Conservation (phyloP, 352 stramenopile genomes). For the Pythium plurisporium region DNA sequence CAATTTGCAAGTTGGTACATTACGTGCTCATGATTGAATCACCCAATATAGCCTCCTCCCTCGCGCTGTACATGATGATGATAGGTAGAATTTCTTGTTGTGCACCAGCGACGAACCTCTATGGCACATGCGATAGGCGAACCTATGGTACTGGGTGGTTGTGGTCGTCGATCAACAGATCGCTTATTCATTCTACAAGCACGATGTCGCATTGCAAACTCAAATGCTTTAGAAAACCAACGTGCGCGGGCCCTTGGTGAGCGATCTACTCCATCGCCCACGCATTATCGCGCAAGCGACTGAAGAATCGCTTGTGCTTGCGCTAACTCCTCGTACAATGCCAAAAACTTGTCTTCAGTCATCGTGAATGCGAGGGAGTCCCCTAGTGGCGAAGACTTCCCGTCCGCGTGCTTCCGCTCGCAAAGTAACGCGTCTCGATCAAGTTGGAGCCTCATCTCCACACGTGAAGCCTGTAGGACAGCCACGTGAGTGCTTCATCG, state of each 20-base stretch:
- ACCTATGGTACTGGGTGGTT: too few relatives aligned
- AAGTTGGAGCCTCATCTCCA: slow-evolving; percentile 17
- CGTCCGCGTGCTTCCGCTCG: neutral
- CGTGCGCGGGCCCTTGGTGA: too few relatives aligned
- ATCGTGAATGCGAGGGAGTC: slow-evolving; percentile 6
- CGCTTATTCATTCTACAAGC: neutral
- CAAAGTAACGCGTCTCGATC: neutral
- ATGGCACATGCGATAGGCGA: too few relatives aligned
- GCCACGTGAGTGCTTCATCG: too few relatives aligned
- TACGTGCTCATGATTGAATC: too few relatives aligned
- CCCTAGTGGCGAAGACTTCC: neutral
- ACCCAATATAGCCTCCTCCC: too few relatives aligned
- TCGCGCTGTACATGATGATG: too few relatives aligned
- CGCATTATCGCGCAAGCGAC: slow-evolving; percentile 7
- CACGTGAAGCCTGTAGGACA: neutral
- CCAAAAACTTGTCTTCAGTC: slow-evolving; percentile 19
- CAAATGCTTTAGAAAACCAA: slow-evolving; percentile 6
- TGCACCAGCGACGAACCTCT: neutral
- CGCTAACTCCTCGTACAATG: slow-evolving; percentile 19
- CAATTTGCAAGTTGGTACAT: too few relatives aligned
- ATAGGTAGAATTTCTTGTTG: too few relatives aligned
- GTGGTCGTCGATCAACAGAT: slow-evolving; percentile 14
- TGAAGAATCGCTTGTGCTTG: slow-evolving; percentile 11
- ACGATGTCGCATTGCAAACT: slow-evolving; percentile 25
- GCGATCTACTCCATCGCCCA: too few relatives aligned